These are phyloP conservation scores for Hortaea werneckii DNA, from an alignment of 2,329 filamentous ascomycete genomes.

Conservation along the genomic window DNA sequence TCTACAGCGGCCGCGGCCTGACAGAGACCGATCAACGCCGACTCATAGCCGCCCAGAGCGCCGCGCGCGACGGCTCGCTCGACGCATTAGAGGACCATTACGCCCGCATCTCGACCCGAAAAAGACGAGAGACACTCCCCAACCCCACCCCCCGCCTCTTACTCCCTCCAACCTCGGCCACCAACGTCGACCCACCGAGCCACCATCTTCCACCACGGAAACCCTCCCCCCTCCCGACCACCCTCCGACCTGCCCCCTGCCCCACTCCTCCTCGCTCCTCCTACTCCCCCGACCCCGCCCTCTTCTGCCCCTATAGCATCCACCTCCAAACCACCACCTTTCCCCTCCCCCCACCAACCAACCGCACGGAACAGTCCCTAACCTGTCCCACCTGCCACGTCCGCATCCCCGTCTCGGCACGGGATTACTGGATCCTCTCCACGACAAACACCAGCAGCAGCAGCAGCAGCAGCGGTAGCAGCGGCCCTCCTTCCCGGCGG, in stretches of 20 bases:
- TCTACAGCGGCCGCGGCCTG: constrained; percentile 30
- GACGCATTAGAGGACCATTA: constrained; percentile 25
- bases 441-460: not conserved
- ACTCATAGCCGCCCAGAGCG: constrained; percentile 31
- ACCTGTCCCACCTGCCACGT: not conserved
- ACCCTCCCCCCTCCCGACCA: not conserved
- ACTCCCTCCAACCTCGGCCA: not conserved
- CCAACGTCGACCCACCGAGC: not conserved
- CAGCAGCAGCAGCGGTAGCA: not conserved
- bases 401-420: not conserved
- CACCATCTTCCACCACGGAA: not conserved
- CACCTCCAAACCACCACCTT: not conserved
- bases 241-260: not conserved
- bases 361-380: not conserved
- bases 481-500: not conserved
- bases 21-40: constrained; percentile 30
- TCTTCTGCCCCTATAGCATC: not conserved
- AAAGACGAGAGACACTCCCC: not conserved
- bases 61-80: constrained; percentile 31
- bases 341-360: not conserved
- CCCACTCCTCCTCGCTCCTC: not conserved
- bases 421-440: not conserved
- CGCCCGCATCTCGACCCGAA: not conserved
- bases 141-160: no score
- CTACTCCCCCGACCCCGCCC: not conserved